Base-by-base conservation (phyloP, 2,329 filamentous ascomycete species). In the Sarocladium strictum region DNA sequence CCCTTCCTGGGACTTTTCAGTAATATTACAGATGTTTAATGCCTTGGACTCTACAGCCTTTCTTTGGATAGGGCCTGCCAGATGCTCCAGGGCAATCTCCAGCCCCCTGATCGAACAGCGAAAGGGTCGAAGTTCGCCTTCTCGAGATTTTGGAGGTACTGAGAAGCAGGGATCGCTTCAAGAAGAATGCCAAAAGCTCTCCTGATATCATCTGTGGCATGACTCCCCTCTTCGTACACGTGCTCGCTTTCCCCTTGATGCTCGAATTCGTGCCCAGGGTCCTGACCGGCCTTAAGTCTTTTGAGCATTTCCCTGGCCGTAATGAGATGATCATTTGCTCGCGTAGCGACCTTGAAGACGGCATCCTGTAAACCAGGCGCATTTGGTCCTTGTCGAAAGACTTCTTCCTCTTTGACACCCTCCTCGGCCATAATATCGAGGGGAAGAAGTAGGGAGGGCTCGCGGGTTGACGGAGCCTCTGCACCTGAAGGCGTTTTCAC, bases 241-340 rank as follows among this genome's bases (percentile, higher is more conserved):
- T 84, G 80, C 35, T 87, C 89, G 52, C 84, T 84, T 65, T 96
- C 90, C 27, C 84, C 82, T 57, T 87, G 80, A 65, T 97, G 89
- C 71, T 97, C 93, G 67, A 93, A 97, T 4, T 89, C 90, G 67
- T 97, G 93, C 0, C 87, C 90, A 0, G 89, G 82, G 50, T 84
- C 85, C 61, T 87, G 73, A 1, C 91, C 90, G 3, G 83, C 84
- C 54, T 83, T 83, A 19, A 96, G 73, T 63, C 89, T 90, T 64
- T 84, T 86, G 57, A 97, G 70, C 91, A 99, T 96, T 67, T 96
- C 90, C 56, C 91, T 79, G 2, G 89, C 93, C 0, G 93, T 97
- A 61, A 97, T 96, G 32, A 99, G 76, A 70, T 99, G 94, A 67
- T 99, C 94, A 65, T 95, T 95, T 6, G 94, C 94, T 35, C 93